Base-by-base conservation (phyloP, 179 eudicot species). In the Camellia oleifera region DNA sequence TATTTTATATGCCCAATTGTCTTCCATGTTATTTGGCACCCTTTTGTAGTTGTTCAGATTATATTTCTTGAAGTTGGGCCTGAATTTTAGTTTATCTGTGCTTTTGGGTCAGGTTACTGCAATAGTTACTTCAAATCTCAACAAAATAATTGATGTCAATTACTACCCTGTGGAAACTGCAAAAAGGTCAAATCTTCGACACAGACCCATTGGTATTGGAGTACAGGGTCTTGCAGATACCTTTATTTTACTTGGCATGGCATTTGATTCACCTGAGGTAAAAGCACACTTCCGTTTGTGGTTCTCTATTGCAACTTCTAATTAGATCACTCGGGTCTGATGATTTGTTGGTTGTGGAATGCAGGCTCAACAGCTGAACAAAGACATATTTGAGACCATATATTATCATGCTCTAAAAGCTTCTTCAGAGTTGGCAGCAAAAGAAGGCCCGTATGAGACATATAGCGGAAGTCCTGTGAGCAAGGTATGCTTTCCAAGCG, bases 221-320 rank as follows among this genome's bases (percentile, higher is more conserved):
- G 92, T 95, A 1, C 98, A 95, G 80, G 97, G 98, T 45, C 92
- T 95, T 66, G 97, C 98, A 69, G 98, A 95, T 83, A 85, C 98
- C 13, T 95, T 95, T 84, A 95, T 95, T 45, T 83, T 95, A 85
- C 97, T 95, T 64, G 97, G 98, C 79, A 95, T 95, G 98, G 78
- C 98, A 81, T 95, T 95, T 88, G 98, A 95, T 78, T 95, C 97
- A 50, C 92, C 90, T 2, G 98, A 93, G 93, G 97, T 92, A 89
- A 85, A 63, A 11, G 32, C 63, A 46, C 20, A 42, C 14, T 32
- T 64, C 48, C 12, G 11, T 46, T 7, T 40, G 10, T 58, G 23
- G 18, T 48, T 13, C 11, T 17, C 77, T 44, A 15, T 26, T 66
- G 48, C n/a, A 46, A 56, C 64, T 20, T 60, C 40, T 46, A n/a